These are phyloP conservation scores for Volvariella volvacea DNA, from an alignment of 1,284 basidiomycete genomes.

Conservation along the genomic window DNA sequence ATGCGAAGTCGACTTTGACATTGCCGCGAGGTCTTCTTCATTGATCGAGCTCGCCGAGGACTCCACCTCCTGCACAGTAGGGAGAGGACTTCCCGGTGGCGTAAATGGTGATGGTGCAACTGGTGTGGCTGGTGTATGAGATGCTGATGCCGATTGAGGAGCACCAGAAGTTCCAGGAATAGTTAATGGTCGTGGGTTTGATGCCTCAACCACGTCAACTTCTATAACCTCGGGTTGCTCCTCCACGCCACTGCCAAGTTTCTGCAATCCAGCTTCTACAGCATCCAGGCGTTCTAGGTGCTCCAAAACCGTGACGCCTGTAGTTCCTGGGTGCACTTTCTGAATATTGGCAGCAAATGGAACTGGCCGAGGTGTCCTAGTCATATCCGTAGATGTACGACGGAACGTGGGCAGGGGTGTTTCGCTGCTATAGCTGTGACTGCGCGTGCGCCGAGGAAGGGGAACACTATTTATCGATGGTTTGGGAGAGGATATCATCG, in stretches of 20 bases:
- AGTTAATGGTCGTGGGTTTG: constrained; percentile 16
- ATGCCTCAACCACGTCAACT: constrained; percentile 52
- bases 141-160: constrained; percentile 4
- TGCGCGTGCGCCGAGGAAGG: constrained; percentile 48
- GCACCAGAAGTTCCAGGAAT: constrained; percentile 6
- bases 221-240: constrained; percentile 23
- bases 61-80: constrained; percentile 48
- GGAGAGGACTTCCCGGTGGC: constrained; percentile 43
- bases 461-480: constrained; percentile 60
- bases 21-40: constrained; percentile 67
- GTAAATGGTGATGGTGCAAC: constrained; percentile 37
- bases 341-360: constrained; percentile 76
- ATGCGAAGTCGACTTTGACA: constrained; percentile 71
- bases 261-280: constrained; percentile 70
- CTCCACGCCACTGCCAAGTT: constrained; percentile 51
- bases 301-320: constrained; percentile 74
- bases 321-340: constrained; percentile 73
- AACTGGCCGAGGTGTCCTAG: constrained; percentile 62
- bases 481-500: constrained; percentile 40
- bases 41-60: constrained; percentile 43
- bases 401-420: constrained; percentile 71
- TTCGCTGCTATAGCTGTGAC: constrained; percentile 45
- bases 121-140: constrained; percentile 15
- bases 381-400: constrained; percentile 54
- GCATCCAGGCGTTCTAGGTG: constrained; percentile 77